Evolutionary conservation across 441 rosid species (phyloP).

Genomic region (Geranium incanum): DNA sequence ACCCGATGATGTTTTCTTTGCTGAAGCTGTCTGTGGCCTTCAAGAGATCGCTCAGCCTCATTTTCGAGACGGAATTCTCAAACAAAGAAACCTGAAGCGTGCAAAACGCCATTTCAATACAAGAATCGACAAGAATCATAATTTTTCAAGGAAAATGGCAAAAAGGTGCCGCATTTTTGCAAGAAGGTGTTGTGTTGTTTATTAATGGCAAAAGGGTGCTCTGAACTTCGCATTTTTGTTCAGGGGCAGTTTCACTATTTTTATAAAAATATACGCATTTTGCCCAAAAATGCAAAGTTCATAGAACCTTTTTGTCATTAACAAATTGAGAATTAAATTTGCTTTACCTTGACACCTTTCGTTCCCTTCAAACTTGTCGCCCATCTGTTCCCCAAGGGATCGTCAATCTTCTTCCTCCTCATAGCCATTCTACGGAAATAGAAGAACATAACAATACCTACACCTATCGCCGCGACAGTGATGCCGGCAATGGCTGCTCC

Average conservation of each 20-base stretch:
- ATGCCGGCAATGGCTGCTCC: slow-evolving; percentile 65
- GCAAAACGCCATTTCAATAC: slow-evolving; percentile 18
- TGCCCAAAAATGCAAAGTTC: too few species aligned
- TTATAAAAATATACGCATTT: too few species aligned
- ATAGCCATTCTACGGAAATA: slow-evolving; percentile 44
- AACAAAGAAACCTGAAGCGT: slow-evolving; percentile 64
- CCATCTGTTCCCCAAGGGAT: slow-evolving; percentile 91
- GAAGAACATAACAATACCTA: slow-evolving; percentile 46
- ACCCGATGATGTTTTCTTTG: slow-evolving; percentile 60
- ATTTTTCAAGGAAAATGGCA: neutral
- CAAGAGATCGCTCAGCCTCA: slow-evolving; percentile 68
- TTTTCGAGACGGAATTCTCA: slow-evolving; percentile 60
- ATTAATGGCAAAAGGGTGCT: neutral
- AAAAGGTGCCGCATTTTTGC: neutral
- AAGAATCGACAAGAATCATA: slow-evolving; percentile 9
- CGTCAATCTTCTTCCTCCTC: slow-evolving; percentile 62
- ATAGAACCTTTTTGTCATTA: too few species aligned
- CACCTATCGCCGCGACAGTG: slow-evolving; percentile 52
- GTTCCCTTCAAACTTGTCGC: slow-evolving; percentile 60
- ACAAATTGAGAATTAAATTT: slow-evolving; percentile 2
- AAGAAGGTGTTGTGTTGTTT: neutral
- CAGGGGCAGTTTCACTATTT: too few species aligned
- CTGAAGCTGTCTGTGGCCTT: slow-evolving; percentile 71
- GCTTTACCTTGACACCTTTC: slow-evolving; percentile 60
- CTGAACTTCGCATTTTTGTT: neutral